Conservation (phyloP, 306 rosid species). For the Psophocarpus tetragonolobus region DNA sequence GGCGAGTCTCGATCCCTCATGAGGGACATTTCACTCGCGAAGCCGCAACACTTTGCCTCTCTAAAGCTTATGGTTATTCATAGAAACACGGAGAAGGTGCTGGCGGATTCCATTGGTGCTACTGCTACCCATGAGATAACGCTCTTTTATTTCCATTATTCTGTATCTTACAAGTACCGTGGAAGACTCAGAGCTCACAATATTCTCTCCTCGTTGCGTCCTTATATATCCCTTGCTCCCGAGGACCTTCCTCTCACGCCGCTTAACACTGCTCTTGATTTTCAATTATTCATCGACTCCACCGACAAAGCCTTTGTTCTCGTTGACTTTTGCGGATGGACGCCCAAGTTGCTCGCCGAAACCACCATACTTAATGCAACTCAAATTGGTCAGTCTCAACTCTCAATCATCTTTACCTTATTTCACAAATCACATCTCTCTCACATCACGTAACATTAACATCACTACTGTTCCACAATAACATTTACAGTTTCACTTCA, state of each 20-base stretch:
- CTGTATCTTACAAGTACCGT: slow-evolving; percentile 66
- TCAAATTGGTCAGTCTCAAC: slow-evolving; percentile 44
- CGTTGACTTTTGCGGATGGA: slow-evolving; percentile 91
- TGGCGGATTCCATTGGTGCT: slow-evolving; percentile 68
- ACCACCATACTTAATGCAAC: slow-evolving; percentile 54
- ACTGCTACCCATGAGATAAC: slow-evolving; percentile 54
- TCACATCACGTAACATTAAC: too few species aligned
- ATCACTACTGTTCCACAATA: not conserved
- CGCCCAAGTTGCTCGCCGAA: slow-evolving; percentile 49
- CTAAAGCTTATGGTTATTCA: slow-evolving; percentile 64
- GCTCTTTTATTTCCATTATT: slow-evolving; percentile 60
- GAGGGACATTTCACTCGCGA: slow-evolving; percentile 48
- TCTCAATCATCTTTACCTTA: not conserved
- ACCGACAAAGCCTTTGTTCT: slow-evolving; percentile 74
- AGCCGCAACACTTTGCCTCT: slow-evolving; percentile 42
- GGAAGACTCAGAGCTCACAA: slow-evolving; percentile 63
- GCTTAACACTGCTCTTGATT: slow-evolving; percentile 48
- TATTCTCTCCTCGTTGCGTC: slow-evolving; percentile 56
- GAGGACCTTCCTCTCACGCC: slow-evolving; percentile 60
- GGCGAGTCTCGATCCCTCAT: slow-evolving; percentile 86
- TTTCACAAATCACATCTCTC: not conserved
- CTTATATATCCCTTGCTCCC: slow-evolving; percentile 41
- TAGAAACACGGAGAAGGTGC: slow-evolving; percentile 57
- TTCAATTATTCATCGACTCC: slow-evolving; percentile 57
- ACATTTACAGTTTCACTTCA: not conserved